Evolutionary conservation across 306 rosid genomes (phyloP).

Genomic region (Astragalus membranaceus): DNA sequence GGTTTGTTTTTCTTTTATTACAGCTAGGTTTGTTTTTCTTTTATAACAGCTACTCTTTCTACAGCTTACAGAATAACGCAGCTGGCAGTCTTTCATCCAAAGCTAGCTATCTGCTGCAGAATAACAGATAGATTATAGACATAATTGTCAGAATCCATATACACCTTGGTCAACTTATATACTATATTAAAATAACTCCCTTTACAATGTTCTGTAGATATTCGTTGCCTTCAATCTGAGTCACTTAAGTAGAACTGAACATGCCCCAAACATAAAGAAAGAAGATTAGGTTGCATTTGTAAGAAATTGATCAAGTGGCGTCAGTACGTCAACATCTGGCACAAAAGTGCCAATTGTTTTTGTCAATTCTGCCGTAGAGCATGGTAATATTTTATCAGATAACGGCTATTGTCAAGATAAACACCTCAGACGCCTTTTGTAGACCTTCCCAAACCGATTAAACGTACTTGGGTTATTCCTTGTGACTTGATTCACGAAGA

Average conservation of each 20-base stretch:
- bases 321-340: not conserved
- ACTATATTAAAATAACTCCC: not conserved
- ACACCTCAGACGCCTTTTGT: constrained; percentile 26
- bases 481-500: constrained; percentile 34
- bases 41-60: not conserved
- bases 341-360: not conserved
- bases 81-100: not conserved
- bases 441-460: constrained; percentile 34
- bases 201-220: not conserved
- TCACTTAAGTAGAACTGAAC: constrained; percentile 7
- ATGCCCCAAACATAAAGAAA: not conserved
- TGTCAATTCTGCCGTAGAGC: not conserved
- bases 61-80: not conserved
- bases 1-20: too few relatives aligned
- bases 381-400: not conserved
- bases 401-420: constrained; percentile 6
- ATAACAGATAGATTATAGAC: not conserved
- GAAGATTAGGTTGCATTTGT: not conserved
- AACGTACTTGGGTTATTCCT: constrained; percentile 8
- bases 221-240: not conserved
- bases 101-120: not conserved
- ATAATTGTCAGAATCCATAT: not conserved
- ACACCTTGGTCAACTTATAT: not conserved
- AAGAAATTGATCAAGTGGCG: not conserved
- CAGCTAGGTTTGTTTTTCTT: not conserved